Evolutionary conservation across 1,139 yeast genomes (phyloP).

Genomic region (Saccharomyces pastorianus): DNA sequence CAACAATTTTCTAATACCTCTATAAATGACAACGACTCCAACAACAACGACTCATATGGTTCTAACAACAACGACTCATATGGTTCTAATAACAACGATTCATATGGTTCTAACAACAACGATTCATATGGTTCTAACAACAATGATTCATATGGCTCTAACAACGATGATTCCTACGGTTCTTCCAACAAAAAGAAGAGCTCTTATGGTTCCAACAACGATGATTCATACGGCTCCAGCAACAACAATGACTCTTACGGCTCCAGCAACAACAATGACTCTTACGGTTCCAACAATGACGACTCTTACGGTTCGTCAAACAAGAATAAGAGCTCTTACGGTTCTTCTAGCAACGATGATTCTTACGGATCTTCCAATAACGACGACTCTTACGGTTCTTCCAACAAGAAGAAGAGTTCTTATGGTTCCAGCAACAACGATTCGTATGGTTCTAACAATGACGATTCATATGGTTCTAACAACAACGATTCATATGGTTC

Average conservation of each 20-base stretch:
- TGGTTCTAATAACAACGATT: slow-evolving; percentile 14
- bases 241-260: slow-evolving; percentile 12
- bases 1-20: slow-evolving; percentile 22
- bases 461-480: not conserved
- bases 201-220: slow-evolving; percentile 23
- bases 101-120: slow-evolving; percentile 16
- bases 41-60: slow-evolving; percentile 6
- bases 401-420: not conserved
- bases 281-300: slow-evolving; percentile 15
- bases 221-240: slow-evolving; percentile 16
- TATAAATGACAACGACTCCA: slow-evolving; percentile 16
- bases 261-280: slow-evolving; percentile 9
- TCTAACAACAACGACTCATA: slow-evolving; percentile 17
- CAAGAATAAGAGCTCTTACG: slow-evolving; percentile 14
- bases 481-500: not conserved
- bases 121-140: slow-evolving; percentile 7
- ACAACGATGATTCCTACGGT: slow-evolving; percentile 15
- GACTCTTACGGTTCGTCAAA: slow-evolving; percentile 18
- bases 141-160: slow-evolving; percentile 10
- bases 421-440: not conserved
- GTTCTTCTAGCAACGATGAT: slow-evolving; percentile 12
- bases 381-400: slow-evolving; percentile 13
- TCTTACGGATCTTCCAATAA: slow-evolving; percentile 20
- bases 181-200: slow-evolving; percentile 10
- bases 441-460: not conserved